Percentiles rank a stretch among this genome's conserved stretches.
Conservation (phyloP, 257 asterid genomes). For the Solanum dulcamara region DNA sequence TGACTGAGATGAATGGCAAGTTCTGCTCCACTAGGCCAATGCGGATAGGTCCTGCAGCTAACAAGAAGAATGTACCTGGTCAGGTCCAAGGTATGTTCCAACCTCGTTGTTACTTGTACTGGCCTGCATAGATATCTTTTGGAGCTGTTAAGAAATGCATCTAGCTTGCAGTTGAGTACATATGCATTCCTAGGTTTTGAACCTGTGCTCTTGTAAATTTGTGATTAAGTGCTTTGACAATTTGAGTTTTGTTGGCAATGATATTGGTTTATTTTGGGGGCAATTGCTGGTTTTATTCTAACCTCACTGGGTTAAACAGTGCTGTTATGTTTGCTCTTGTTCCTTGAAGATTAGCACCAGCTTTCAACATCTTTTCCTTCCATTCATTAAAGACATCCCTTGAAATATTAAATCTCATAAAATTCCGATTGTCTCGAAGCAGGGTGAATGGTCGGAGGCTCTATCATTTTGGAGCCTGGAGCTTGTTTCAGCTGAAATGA, state of each 20-base stretch:
- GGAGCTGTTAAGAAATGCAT: not conserved
- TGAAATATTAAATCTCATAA: constrained; percentile 49
- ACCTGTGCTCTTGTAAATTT: constrained; percentile 7
- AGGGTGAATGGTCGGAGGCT: constrained; percentile 75
- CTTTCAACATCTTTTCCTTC: constrained; percentile 39
- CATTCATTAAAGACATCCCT: constrained; percentile 16
- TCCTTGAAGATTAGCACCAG: constrained; percentile 35
- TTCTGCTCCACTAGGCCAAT: constrained; percentile 87
- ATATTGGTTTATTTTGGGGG: constrained; percentile 21
- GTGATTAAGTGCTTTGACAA: constrained; percentile 7
- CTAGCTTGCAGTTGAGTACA: not conserved
- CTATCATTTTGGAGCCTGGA: constrained; percentile 84
- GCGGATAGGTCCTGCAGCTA: constrained; percentile 94
- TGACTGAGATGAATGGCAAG: constrained; percentile 93
- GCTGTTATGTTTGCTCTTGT: constrained; percentile 12
- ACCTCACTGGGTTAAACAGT: constrained; percentile 20
- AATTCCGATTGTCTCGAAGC: constrained; percentile 87
- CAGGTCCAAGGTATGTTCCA: constrained; percentile 51
- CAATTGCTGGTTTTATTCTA: not conserved
- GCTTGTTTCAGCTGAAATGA: constrained; percentile 79
- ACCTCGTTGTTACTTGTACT: not conserved
- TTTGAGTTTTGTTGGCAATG: constrained; percentile 23
- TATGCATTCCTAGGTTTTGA: not conserved
- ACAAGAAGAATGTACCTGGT: constrained; percentile 55
- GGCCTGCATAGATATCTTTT: constrained; percentile 2